A percentile compares a stretch with the other conserved stretches of the same genome.
phyloP scores from a whole-genome alignment of 2,329 filamentous ascomycete genomes.

The Fusarium brachygibbosum region DNA sequence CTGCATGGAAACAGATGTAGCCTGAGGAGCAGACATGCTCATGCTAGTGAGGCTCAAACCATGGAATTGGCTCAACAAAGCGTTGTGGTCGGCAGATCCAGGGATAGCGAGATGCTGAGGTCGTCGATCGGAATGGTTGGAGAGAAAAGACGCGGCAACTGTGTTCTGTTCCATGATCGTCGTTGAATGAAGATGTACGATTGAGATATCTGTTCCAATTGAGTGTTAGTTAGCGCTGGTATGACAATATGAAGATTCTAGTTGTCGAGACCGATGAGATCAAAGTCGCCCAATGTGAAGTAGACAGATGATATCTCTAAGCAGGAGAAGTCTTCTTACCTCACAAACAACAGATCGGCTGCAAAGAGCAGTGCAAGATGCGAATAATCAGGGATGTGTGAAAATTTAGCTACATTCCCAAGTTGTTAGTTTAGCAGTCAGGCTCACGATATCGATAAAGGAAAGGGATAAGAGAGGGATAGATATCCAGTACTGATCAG shows the following conservation, averaged over 20 bases:
- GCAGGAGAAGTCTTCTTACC: constrained; percentile 43
- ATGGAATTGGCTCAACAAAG: constrained; percentile 55
- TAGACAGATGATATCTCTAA: not conserved
- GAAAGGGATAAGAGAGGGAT: not conserved
- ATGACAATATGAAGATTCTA: not conserved
- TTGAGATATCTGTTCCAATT: constrained; percentile 43
- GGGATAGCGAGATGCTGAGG: constrained; percentile 51
- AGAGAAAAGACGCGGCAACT: constrained; percentile 51
- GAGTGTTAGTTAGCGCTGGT: not conserved
- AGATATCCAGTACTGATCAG: not conserved
- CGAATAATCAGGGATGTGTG: constrained; percentile 50
- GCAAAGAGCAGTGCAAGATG: constrained; percentile 50
- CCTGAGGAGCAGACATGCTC: constrained; percentile 50
- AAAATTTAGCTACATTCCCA: constrained; percentile 46
- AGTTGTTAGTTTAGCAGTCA: constrained; percentile 4
- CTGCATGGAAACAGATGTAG: constrained; percentile 53
- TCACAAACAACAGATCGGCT: constrained; percentile 53
- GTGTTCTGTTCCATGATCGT: constrained; percentile 55
- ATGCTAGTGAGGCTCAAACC: constrained; percentile 56
- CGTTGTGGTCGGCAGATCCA: constrained; percentile 50
- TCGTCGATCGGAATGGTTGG: constrained; percentile 50
- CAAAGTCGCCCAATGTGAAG: not conserved
- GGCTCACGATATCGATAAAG: not conserved
- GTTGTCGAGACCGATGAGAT: not conserved
- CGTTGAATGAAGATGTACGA: constrained; percentile 54